Percentiles rank a stretch among this genome's conserved stretches.
These are phyloP conservation scores for Aspergillus indologenus DNA, from an alignment of 495 filamentous ascomycete genomes.

Conservation along the genomic window DNA sequence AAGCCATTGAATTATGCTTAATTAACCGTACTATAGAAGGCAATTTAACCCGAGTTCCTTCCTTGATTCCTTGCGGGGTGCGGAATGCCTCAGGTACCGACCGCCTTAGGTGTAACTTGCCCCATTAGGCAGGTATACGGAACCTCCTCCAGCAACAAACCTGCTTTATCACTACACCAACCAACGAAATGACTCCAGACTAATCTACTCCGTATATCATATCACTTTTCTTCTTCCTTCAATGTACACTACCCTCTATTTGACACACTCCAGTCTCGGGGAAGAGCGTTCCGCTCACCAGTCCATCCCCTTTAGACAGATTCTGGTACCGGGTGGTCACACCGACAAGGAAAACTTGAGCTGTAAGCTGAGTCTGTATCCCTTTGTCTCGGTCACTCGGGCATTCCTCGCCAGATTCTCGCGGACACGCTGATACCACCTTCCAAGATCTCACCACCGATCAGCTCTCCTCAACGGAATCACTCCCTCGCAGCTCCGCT, in stretches of 20 bases:
- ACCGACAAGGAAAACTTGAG: background rate
- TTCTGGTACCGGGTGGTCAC: background rate
- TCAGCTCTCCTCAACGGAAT: background rate
- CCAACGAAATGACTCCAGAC: background rate
- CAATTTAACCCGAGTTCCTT: background rate
- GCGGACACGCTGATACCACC: background rate
- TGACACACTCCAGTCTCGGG: background rate
- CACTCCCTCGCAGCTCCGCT: background rate
- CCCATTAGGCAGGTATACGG: background rate
- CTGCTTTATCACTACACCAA: background rate
- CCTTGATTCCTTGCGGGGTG: background rate
- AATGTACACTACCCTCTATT: background rate
- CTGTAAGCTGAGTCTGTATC: background rate
- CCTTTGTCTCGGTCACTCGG: background rate
- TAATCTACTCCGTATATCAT: too few relatives aligned
- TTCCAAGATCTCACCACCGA: background rate
- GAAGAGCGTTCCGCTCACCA: background rate
- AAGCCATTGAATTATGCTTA: background rate
- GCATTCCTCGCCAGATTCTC: background rate
- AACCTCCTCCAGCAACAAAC: background rate
- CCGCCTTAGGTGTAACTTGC: background rate
- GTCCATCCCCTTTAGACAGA: background rate
- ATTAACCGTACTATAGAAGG: background rate
- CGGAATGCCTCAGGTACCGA: background rate
- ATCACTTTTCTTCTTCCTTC: background rate